These are phyloP conservation scores for Rhinocladiella mackenziei DNA, from an alignment of 2,329 filamentous ascomycete genomes.

Conservation along the genomic window DNA sequence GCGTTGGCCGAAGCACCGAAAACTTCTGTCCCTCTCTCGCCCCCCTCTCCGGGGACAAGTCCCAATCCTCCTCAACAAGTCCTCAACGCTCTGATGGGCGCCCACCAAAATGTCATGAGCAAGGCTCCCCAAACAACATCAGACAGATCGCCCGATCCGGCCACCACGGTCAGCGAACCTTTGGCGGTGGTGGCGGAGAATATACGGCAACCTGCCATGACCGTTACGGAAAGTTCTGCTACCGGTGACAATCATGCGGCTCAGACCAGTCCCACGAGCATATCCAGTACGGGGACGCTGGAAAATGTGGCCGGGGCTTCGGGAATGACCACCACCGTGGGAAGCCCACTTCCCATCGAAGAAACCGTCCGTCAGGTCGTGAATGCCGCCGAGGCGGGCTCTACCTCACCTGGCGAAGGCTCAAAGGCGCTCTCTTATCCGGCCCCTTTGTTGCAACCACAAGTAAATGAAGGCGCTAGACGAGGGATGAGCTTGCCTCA, in stretches of 20 bases:
- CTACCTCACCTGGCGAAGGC: conserved; percentile 38
- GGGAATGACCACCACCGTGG: conserved; percentile 47
- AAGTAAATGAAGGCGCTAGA: conserved; percentile 48
- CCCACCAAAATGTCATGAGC: conserved; percentile 35
- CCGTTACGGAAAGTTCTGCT: conserved; percentile 22
- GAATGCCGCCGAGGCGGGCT: conserved; percentile 34
- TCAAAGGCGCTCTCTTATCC: conserved; percentile 63
- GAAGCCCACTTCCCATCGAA: conserved; percentile 46
- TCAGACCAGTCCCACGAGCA: conserved; percentile 52
- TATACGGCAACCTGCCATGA: conserved; percentile 47
- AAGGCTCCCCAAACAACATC: conserved; percentile 19
- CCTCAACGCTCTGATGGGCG: conserved; percentile 35
- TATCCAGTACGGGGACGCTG: conserved; percentile 52
- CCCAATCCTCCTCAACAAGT: conserved; percentile 43
- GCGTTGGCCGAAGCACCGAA: conserved; percentile 48
- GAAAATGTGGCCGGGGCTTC: conserved; percentile 50
- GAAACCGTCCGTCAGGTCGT: conserved; percentile 41
- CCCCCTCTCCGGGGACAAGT: conserved; percentile 32
- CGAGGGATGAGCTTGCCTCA: conserved; percentile 58
- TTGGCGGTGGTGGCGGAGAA: conserved; percentile 47
- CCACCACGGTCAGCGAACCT: conserved; percentile 47
- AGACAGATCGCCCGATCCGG: conserved; percentile 32
- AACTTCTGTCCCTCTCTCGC: conserved; percentile 30
- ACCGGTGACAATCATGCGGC: conserved; percentile 42
- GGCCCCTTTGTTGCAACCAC: conserved; percentile 50